Base-by-base conservation (phyloP, 805 yeast species). In the Kuraishia hungarica region DNA sequence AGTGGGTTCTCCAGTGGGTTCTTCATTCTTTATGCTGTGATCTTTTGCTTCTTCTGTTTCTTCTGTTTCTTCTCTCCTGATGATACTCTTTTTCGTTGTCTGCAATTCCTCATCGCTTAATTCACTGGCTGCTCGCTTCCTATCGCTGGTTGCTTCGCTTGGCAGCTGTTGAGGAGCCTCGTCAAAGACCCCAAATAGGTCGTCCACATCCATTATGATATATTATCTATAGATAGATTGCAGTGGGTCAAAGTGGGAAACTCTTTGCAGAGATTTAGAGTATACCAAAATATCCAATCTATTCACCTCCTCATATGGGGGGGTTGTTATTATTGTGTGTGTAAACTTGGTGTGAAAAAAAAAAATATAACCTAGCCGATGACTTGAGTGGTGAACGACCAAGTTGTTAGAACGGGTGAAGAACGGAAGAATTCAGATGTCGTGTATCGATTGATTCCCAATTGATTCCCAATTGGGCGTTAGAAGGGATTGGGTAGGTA, bases 151-250 rank as follows among this genome's bases (percentile, higher is more conserved):
- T 2, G 39, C 53, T 19, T 21, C 29, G 4, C 8, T 26, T 5
- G 50, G 29, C 43, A 46, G 28, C 13, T 35, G 43, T 15, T 35
- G 43, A 35, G 74, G 86, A 2, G 76, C 74, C 66, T 83, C 88
- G 52, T 78, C 75, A 61, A 83, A 83, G 57, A 83, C 87, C 53
- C 76, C 85, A 64, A 83, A 83, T 54, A 83, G 74, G 61, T 83
- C 87, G 65, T 80, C 83, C 67, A 65, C 64, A 63, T 62, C 62
- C 26, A 51, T 51, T 35, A 21, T 49, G n/a, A n/a, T n/a, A n/a
- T n/a, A n/a, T n/a, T n/a, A n/a, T n/a, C n/a, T n/a, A n/a, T n/a
- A n/a, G n/a, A n/a, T n/a, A n/a, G n/a, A n/a, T n/a, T n/a, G n/a
- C n/a, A n/a, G n/a, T n/a, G n/a, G n/a, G n/a, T n/a, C n/a, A n/a